Evolutionary conservation across 1,284 basidiomycete species (phyloP).

Genomic region (Pisolithus thermaeus): DNA sequence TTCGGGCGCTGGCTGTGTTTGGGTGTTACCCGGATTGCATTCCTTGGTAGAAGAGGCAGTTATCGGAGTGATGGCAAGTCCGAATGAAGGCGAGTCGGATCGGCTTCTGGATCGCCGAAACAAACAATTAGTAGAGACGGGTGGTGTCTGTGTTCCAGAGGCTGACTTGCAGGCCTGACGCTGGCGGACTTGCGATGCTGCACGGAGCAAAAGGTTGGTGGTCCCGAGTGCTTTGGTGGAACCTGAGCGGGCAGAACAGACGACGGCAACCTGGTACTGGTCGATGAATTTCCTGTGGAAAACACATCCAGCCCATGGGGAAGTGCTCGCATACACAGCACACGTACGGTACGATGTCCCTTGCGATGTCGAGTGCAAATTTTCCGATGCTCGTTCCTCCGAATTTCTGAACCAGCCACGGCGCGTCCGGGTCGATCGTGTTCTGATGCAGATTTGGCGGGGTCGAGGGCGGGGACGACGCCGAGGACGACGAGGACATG

Average conservation of each 20-base stretch:
- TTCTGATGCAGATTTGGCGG: constrained; percentile 71
- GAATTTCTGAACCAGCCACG: constrained; percentile 94
- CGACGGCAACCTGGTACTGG: constrained; percentile 82
- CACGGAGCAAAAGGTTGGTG: constrained; percentile 88
- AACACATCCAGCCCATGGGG: background rate
- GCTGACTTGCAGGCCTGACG: constrained; percentile 24
- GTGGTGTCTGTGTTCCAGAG: constrained; percentile 39
- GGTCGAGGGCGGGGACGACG: constrained; percentile 28
- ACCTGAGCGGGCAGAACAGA: constrained; percentile 95
- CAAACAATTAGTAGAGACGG: constrained; percentile 34
- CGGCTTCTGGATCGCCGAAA: constrained; percentile 40
- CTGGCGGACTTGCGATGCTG: constrained; percentile 75
- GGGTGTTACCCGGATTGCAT: constrained; percentile 12
- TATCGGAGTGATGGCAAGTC: constrained; percentile 34
- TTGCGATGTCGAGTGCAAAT: constrained; percentile 77
- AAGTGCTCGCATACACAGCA: background rate
- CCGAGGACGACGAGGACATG: background rate
- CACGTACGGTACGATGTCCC: constrained; percentile 83
- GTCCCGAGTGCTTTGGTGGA: constrained; percentile 94
- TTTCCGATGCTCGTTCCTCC: constrained; percentile 98
- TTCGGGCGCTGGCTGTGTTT: constrained; percentile 34
- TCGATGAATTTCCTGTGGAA: constrained; percentile 73
- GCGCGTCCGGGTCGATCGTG: constrained; percentile 53
- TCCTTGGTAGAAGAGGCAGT: constrained; percentile 18
- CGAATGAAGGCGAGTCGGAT: constrained; percentile 26